Percentiles rank a stretch among this genome's conserved stretches.
phyloP scores from a whole-genome alignment of 2,329 filamentous ascomycete species.

The Venturia carpophila region DNA sequence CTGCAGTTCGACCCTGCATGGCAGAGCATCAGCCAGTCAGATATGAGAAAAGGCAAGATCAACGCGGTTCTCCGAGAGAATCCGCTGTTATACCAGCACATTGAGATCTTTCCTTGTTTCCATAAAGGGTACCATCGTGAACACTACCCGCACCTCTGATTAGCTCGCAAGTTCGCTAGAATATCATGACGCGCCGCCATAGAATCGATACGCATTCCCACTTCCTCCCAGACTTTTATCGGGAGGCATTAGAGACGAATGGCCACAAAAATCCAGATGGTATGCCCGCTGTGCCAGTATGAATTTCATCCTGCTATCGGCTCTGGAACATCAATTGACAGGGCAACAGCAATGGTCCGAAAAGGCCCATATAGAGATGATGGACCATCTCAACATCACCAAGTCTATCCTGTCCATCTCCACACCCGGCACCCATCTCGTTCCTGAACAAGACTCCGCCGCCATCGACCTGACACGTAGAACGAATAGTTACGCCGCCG shows the following conservation, averaged over 20 bases:
- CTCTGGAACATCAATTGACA: background rate
- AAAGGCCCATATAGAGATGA: conserved; percentile 42
- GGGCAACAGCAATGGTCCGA: conserved; percentile 36
- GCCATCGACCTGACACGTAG: conserved; percentile 34
- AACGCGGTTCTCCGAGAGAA: background rate
- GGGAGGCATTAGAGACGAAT: conserved; percentile 32
- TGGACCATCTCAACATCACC: conserved; percentile 42
- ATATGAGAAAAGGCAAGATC: background rate
- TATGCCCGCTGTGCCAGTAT: conserved; percentile 39
- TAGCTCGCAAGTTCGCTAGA: no score
- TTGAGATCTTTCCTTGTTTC: background rate
- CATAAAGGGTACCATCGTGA: background rate
- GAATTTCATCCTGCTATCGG: background rate
- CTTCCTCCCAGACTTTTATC: conserved; percentile 39
- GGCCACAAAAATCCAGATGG: conserved; percentile 42
- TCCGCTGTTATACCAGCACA: background rate
- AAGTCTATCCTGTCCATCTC: conserved; percentile 49
- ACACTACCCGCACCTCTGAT: background rate
- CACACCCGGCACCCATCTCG: conserved; percentile 45
- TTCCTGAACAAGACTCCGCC: conserved; percentile 31
- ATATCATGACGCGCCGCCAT: conserved; percentile 20
- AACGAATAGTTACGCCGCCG: conserved; percentile 36
- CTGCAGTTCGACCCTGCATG: background rate
- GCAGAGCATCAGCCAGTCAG: background rate
- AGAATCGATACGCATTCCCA: conserved; percentile 45